Base-by-base conservation (phyloP, 495 filamentous ascomycete species). In the Parmelia sp. region DNA sequence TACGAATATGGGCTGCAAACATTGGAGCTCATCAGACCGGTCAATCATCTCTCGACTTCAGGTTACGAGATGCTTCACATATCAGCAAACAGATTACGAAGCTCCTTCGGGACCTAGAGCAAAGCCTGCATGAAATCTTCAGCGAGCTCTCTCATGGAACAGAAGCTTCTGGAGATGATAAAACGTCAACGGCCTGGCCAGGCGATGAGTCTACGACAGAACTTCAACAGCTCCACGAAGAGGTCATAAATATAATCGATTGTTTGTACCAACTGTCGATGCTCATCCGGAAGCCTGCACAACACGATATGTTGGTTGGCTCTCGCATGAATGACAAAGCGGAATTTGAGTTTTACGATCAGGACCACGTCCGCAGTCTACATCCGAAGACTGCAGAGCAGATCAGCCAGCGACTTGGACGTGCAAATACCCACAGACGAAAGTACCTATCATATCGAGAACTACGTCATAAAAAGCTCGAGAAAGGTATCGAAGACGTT, bases 381-480 rank as follows among this genome's bases (percentile, higher is more conserved):
- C 72, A 66, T 51, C 73, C 72, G 8, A 47, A 65, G 7, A 63
- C 68, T 37, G 59, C 59, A 21, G 23, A 64, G 15, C 65, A 40
- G 53, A 47, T 80, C 3, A 42, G 66, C 1, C 58, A 72, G n/a
- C 70, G 76, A 21, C 73, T 82, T 11, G 78, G 78, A 12, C 73
- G 70, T 57, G 74, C 76, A 9, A 79, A 76, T 29, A 75, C 75
- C 11, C 67, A 71, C n/a, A 64, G 78, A 42, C 75, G 77, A 4
- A 72, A 76, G 35, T 79, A 73, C 60, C 69, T 80, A 4, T 72
- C 60, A 39, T 82, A 82, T 57, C 68, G 76, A 14, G 70, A 78
- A 60, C 63, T 65, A 21, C 79, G 78, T 63, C 73, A 74, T 55
- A 45, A 51, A 14, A 79, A 77, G 67, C 65, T 80, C 1, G 57